A percentile compares a stretch with the other conserved stretches of the same genome.
These are phyloP conservation scores for Cadophora malorum DNA, from an alignment of 2,329 filamentous ascomycete species.

Conservation along the genomic window DNA sequence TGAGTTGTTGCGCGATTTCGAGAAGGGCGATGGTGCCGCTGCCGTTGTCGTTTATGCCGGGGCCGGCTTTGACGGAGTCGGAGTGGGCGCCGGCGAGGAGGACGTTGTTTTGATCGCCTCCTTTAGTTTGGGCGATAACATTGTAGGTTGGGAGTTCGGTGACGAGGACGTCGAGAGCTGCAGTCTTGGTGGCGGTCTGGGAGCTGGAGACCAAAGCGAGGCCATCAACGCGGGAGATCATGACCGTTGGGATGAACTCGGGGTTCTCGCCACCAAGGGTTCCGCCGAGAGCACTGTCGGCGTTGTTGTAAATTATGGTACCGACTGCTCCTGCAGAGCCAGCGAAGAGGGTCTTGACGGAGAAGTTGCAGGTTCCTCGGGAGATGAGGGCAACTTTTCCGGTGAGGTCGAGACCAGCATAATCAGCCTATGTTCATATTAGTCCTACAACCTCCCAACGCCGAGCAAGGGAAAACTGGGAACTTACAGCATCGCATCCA, in stretches of 20 bases:
- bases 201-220: conserved; percentile 26
- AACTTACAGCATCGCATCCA: conserved; percentile 41
- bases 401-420: conserved; percentile 55
- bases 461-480: no score
- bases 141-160: conserved; percentile 48
- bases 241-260: conserved; percentile 54
- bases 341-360: conserved; percentile 62
- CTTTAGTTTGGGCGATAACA: conserved; percentile 65
- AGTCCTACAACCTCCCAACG: not conserved
- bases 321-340: conserved; percentile 71
- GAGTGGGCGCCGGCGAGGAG: conserved; percentile 69
- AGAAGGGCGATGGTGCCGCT: conserved; percentile 54
- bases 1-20: conserved; percentile 64
- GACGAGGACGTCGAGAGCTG: not conserved
- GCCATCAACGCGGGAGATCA: conserved; percentile 51
- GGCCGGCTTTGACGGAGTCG: conserved; percentile 65
- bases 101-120: conserved; percentile 65
- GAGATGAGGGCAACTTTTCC: conserved; percentile 73
- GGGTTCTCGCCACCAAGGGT: conserved; percentile 65
- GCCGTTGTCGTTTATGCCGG: conserved; percentile 50
- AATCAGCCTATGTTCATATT: conserved; percentile 53
- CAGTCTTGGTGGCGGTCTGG: not conserved
- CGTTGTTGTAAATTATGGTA: conserved; percentile 76
- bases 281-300: conserved; percentile 60
- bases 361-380: conserved; percentile 74